phyloP scores from a whole-genome alignment of 768 basidiomycete species.

The Harrya chromipes region DNA sequence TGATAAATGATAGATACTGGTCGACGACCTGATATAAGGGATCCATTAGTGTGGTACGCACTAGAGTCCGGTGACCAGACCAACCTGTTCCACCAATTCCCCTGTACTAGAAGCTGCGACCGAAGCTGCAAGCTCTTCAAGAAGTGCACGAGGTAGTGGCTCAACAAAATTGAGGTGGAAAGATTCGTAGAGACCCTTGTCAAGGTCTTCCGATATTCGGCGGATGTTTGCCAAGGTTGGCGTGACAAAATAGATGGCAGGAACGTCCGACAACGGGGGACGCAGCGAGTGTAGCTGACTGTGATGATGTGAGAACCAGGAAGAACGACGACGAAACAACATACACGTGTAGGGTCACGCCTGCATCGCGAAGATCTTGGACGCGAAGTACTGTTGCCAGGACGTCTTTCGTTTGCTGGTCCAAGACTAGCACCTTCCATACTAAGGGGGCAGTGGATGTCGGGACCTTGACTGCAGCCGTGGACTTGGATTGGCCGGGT shows the following conservation, averaged over 20 bases:
- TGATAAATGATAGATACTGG: slow-evolving; percentile 95
- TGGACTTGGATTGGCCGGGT: slow-evolving; percentile 25
- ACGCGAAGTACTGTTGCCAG: slow-evolving; percentile 93
- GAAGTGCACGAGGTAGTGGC: slow-evolving; percentile 78
- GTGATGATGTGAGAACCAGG: slow-evolving; percentile 4
- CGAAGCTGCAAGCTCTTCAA: slow-evolving; percentile 90
- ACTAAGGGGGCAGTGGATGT: slow-evolving; percentile 68
- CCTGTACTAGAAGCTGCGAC: slow-evolving; percentile 83
- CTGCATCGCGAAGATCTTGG: slow-evolving; percentile 93
- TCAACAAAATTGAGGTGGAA: slow-evolving; percentile 96
- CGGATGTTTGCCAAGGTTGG: slow-evolving; percentile 84
- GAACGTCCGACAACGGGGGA: slow-evolving; percentile 91
- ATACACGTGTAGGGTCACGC: slow-evolving; percentile 97
- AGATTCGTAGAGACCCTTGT: slow-evolving; percentile 85
- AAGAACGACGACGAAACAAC: slow-evolving; percentile 29
- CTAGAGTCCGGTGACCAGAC: slow-evolving; percentile 5
- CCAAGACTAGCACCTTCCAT: slow-evolving; percentile 95
- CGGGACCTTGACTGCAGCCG: slow-evolving; percentile 46
- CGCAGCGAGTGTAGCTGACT: slow-evolving; percentile 90
- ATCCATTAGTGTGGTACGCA: neutral
- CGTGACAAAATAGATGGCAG: slow-evolving; percentile 94
- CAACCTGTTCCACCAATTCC: slow-evolving; percentile 76
- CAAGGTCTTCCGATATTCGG: slow-evolving; percentile 91
- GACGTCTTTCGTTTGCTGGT: slow-evolving; percentile 94
- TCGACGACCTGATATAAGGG: slow-evolving; percentile 68